A percentile compares a stretch with the other conserved stretches of the same genome.
Evolutionary conservation across 192 early-diverging fungal genomes (phyloP).

Genomic region (Coemansia sp.): DNA sequence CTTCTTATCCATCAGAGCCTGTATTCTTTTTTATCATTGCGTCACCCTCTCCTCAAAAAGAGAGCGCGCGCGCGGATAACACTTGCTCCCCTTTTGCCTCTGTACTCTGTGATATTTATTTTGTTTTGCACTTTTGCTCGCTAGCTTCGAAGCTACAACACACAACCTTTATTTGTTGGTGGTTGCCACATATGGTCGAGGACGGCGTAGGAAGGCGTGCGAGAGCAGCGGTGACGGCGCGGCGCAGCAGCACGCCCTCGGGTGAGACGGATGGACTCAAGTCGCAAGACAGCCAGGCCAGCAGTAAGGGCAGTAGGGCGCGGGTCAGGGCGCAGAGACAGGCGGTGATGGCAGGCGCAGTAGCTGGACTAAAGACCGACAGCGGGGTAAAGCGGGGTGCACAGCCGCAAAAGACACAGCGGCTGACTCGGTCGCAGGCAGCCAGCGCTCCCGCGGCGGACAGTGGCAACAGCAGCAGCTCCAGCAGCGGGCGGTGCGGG

Average conservation of each 20-base stretch:
- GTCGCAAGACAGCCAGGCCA: slow-evolving; percentile 1
- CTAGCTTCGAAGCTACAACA: neutral
- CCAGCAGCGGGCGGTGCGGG: neutral
- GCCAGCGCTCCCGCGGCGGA: neutral
- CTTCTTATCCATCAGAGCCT: slow-evolving; percentile 1
- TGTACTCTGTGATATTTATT: neutral
- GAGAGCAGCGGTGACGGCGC: too few species aligned
- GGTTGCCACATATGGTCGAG: slow-evolving; percentile 34
- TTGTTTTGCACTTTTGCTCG: neutral
- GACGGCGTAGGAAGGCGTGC: slow-evolving; percentile 18
- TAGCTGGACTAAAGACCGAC: neutral
- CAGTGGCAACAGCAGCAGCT: slow-evolving; percentile 5
- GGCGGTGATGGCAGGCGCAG: neutral
- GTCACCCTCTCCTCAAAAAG: neutral
- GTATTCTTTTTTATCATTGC: neutral
- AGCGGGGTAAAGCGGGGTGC: neutral
- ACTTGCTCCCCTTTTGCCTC: neutral
- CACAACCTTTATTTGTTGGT: too few species aligned
- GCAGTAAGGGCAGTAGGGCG: slow-evolving; percentile 1
- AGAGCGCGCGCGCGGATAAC: neutral
- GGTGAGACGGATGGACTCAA: neutral
- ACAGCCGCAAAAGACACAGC: neutral
- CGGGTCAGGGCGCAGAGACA: neutral
- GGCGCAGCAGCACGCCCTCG: neutral
- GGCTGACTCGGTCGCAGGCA: neutral